Percentiles rank a stretch among this genome's conserved stretches.
Conservation (phyloP, 805 yeast genomes). For the Metschnikowia santaceciliae region DNA sequence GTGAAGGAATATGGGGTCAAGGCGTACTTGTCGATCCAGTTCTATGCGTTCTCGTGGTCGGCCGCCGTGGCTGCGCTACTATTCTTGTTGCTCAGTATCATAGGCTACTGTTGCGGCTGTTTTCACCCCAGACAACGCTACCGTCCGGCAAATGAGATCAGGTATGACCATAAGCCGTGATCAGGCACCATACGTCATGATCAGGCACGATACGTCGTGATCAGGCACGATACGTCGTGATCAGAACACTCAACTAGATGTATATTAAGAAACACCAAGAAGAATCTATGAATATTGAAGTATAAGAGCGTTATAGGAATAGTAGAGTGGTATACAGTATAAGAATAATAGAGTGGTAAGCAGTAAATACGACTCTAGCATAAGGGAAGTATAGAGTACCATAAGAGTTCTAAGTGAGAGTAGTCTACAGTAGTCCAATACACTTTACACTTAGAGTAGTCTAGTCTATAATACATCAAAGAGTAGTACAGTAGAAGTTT, state of each 20-base stretch:
- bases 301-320: too few relatives aligned
- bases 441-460: too few relatives aligned
- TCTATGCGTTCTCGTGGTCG: constrained; percentile 64
- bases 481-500: too few relatives aligned
- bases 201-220: constrained; percentile 4
- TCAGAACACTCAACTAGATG: not conserved
- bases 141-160: constrained; percentile 18
- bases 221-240: not conserved
- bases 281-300: not conserved
- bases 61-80: constrained; percentile 46
- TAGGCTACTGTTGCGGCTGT: constrained; percentile 42
- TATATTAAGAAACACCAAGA: too few relatives aligned
- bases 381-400: too few relatives aligned
- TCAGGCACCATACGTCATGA: not conserved
- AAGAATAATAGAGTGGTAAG: too few relatives aligned
- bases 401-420: too few relatives aligned
- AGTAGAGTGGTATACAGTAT: too few relatives aligned
- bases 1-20: constrained; percentile 49
- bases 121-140: constrained; percentile 24
- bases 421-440: too few relatives aligned
- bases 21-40: constrained; percentile 47
- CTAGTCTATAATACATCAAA: too few relatives aligned
- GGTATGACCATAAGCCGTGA: constrained; percentile 15
- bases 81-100: constrained; percentile 27
- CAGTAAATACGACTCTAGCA: too few relatives aligned